Conservation (phyloP, 495 filamentous ascomycete genomes). For the Penicillium tannophilum region DNA sequence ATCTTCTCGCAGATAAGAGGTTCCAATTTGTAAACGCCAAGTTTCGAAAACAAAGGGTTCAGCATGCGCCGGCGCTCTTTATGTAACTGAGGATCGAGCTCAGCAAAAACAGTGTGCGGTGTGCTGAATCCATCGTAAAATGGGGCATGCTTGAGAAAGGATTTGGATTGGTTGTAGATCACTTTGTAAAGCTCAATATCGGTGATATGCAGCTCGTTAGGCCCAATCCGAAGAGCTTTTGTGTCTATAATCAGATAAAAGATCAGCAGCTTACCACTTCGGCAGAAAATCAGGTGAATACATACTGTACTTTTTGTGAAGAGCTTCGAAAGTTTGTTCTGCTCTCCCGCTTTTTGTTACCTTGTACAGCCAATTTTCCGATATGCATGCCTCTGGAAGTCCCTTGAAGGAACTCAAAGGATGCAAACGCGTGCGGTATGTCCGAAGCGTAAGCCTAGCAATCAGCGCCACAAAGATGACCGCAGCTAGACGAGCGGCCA, state of each 20-base stretch:
- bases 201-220: conserved; percentile 23
- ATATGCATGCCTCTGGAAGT: background rate
- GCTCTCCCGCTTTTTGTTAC: background rate
- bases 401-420: background rate
- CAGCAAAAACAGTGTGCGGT: conserved; percentile 9
- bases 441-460: background rate
- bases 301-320: background rate
- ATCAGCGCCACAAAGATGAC: background rate
- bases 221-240: conserved; percentile 15
- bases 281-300: background rate
- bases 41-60: background rate
- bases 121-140: conserved; percentile 15
- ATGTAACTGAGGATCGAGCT: conserved; percentile 1
- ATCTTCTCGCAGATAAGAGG: background rate
- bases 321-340: background rate
- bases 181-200: conserved; percentile 14
- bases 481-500: background rate
- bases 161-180: conserved; percentile 12
- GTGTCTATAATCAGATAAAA: conserved; percentile 6
- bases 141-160: conserved; percentile 9
- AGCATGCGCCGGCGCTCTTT: background rate
- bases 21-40: background rate
- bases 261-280: background rate
- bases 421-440: background rate
- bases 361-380: background rate